Evolutionary conservation across 2,329 filamentous ascomycete genomes (phyloP).

Genomic region (Phyllosticta citrichinensis): DNA sequence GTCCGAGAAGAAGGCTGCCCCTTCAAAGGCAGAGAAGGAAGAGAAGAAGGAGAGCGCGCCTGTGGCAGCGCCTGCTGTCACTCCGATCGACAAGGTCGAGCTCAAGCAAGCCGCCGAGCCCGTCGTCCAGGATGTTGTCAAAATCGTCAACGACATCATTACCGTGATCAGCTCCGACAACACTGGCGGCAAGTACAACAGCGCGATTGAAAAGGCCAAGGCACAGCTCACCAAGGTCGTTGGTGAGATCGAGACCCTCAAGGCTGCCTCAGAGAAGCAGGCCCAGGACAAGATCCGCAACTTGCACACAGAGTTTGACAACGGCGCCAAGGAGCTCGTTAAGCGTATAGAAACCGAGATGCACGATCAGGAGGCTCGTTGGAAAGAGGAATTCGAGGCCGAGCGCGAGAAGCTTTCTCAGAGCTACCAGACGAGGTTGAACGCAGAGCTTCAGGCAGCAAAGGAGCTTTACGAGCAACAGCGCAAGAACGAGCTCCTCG

Average conservation of each 20-base stretch:
- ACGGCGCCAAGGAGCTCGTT: constrained; percentile 78
- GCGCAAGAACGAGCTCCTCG: constrained; percentile 72
- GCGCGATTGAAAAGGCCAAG: constrained; percentile 78
- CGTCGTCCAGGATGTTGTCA: constrained; percentile 84
- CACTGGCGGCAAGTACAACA: constrained; percentile 64
- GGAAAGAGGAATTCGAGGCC: constrained; percentile 77
- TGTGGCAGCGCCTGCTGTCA: constrained; percentile 17
- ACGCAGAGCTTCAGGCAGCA: constrained; percentile 68
- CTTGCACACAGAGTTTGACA: constrained; percentile 69
- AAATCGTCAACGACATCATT: constrained; percentile 94
- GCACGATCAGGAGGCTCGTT: constrained; percentile 67
- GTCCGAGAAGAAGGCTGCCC: constrained; percentile 19
- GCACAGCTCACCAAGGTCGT: constrained; percentile 69
- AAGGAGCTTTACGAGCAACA: constrained; percentile 73
- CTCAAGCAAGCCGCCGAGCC: constrained; percentile 71
- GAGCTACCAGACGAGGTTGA: constrained; percentile 70
- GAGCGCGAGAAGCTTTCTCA: constrained; percentile 73
- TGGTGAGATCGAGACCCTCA: constrained; percentile 64
- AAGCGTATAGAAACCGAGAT: constrained; percentile 77
- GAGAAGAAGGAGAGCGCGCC: constrained; percentile 15
- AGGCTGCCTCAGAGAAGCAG: constrained; percentile 56
- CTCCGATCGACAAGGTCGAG: constrained; percentile 67
- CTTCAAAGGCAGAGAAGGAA: constrained; percentile 13
- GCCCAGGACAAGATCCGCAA: constrained; percentile 66
- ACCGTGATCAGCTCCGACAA: constrained; percentile 83